Evolutionary conservation across 1,284 basidiomycete genomes (phyloP).

Genomic region (Quambalaria eucalypti): DNA sequence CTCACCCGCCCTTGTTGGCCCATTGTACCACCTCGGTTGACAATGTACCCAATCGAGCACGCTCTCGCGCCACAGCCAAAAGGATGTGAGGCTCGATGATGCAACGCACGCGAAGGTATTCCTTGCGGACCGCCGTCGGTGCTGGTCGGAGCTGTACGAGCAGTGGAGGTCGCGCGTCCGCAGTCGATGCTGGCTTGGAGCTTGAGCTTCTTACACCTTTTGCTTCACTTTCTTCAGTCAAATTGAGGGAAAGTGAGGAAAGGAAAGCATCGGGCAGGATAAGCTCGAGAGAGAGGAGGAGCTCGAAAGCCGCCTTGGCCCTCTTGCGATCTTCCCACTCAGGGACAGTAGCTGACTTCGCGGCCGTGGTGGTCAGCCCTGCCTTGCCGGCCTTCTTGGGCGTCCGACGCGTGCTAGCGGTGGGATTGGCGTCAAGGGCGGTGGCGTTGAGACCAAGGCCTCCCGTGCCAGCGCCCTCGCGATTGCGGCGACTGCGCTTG

Average conservation of each 20-base stretch:
- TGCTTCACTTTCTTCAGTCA: not conserved
- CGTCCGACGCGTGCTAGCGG: not conserved
- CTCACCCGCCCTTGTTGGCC: not conserved
- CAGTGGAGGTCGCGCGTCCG: not conserved
- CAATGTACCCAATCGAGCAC: not conserved
- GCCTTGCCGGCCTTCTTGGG: not conserved
- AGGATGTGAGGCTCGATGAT: not conserved
- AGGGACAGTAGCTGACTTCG: too few relatives aligned
- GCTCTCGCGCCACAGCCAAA: not conserved
- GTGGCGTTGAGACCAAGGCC: not conserved
- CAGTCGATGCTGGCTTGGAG: not conserved
- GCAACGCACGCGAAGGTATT: not conserved
- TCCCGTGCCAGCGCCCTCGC: constrained; percentile 1
- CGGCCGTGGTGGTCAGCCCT: not conserved
- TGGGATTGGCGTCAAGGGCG: not conserved
- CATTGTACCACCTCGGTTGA: not conserved
- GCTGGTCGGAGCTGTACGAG: not conserved
- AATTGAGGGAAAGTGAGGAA: not conserved
- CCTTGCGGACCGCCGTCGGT: not conserved
- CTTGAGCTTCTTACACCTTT: not conserved
- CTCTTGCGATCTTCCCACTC: not conserved
- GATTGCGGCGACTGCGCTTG: constrained; percentile 5
- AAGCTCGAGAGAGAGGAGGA: constrained; percentile 11
- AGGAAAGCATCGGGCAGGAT: constrained; percentile 14
- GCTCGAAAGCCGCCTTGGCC: constrained; percentile 6